These are phyloP conservation scores for Chlorella sp. DNA, from an alignment of 139 green algal genomes.

Conservation along the genomic window DNA sequence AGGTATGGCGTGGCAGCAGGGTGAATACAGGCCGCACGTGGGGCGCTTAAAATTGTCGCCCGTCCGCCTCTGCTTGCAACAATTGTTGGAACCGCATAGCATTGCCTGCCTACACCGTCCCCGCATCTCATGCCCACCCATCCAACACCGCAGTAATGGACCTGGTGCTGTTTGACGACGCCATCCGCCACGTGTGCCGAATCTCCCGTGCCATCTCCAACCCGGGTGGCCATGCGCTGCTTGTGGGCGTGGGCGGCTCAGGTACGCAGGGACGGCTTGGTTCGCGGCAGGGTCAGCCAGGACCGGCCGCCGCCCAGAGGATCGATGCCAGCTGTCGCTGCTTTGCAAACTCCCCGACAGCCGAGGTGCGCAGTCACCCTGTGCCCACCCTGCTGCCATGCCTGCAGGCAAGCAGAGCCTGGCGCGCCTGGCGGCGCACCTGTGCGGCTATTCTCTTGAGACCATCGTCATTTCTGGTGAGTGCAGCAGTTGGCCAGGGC, in stretches of 20 bases:
- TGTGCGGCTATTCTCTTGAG: conserved; percentile 79
- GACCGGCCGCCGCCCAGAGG: no score
- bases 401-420: conserved; percentile 82
- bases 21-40: background rate
- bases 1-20: background rate
- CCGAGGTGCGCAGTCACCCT: no score
- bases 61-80: no score
- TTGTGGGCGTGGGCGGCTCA: conserved; percentile 88
- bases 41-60: no score
- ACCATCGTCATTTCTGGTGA: conserved; percentile 81
- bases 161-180: conserved; percentile 93
- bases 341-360: no score
- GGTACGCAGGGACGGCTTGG: background rate
- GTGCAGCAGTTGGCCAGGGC: no score
- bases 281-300: no score
- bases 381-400: no score
- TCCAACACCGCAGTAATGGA: conserved; percentile 69
- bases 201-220: conserved; percentile 88
- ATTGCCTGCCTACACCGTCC: no score
- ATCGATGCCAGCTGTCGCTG: no score
- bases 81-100: no score
- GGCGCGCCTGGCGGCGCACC: conserved; percentile 76
- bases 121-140: no score
- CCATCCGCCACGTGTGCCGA: conserved; percentile 90
- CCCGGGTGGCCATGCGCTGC: conserved; percentile 84